Evolutionary conservation across 1,284 basidiomycete genomes (phyloP).

Genomic region (Sanghuangporus weigelae): DNA sequence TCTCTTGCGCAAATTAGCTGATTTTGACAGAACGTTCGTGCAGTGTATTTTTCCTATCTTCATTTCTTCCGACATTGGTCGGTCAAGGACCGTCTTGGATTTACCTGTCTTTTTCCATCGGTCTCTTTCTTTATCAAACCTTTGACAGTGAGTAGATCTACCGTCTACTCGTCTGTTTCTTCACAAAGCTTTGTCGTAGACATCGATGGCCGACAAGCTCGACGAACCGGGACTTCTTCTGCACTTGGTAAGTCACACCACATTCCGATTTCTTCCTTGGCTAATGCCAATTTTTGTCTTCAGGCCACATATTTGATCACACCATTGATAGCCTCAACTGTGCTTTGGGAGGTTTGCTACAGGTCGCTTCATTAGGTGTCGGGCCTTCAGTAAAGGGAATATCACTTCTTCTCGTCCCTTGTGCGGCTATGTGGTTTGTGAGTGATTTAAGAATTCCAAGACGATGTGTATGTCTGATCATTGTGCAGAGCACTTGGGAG

Average conservation of each 20-base stretch:
- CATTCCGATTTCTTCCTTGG: background rate
- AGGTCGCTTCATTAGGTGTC: conserved; percentile 20
- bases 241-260: conserved; percentile 19
- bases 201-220: conserved; percentile 24
- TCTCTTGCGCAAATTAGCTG: background rate
- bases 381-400: conserved; percentile 18
- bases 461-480: background rate
- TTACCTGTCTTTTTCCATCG: conserved; percentile 22
- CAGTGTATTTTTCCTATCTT: conserved; percentile 17
- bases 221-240: conserved; percentile 22
- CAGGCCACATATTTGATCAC: conserved; percentile 25
- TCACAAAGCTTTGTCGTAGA: conserved; percentile 9
- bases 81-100: conserved; percentile 21
- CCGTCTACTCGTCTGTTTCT: background rate
- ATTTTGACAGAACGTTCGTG: background rate
- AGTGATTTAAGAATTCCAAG: conserved; percentile 1
- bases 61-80: conserved; percentile 19
- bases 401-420: conserved; percentile 19
- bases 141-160: conserved; percentile 21
- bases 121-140: conserved; percentile 24
- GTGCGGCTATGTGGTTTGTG: conserved; percentile 24
- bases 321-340: conserved; percentile 24
- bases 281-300: background rate
- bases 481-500: conserved; percentile 23
- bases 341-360: conserved; percentile 20